Base-by-base conservation (phyloP, 169 alveolate species). In the Cryptosporidium sp. region DNA sequence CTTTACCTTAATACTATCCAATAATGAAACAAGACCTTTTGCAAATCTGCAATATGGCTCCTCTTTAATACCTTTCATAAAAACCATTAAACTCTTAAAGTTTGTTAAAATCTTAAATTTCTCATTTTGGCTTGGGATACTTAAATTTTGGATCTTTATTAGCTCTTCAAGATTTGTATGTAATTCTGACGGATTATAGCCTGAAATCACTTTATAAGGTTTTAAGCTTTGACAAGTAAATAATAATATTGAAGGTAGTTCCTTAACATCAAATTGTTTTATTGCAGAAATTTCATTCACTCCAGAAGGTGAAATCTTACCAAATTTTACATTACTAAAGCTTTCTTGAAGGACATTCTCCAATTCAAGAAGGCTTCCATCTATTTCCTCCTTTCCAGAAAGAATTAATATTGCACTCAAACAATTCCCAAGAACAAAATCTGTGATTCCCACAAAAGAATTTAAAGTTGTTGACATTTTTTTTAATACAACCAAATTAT, bases 21-120 rank as follows among this genome's bases (percentile, higher is more conserved):
- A 75, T 73, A 93, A 75, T n/a, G 91, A 92, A 70, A 95, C 93
- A 18, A 95, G 87, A 26, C 85, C 85, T 42, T 93, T 70, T 53
- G 96, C 75, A 91, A 95, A 95, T 42, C 94, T 93, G 69, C 97
- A 95, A 73, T 86, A 91, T 9, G 97, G 97, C 16, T 92, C 93
- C 45, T 94, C 91, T 12, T 95, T 94, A 2, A 93, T 91, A 29
- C 97, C 97, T 68, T 95, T 95, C 92, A 94, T 94, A 65, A 95
- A 95, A 26, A 92, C 84, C 35, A 91, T 70, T n/a, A 92, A 72
- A 10, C 92, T 92, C 18, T 92, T 75, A 37, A 80, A 80, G 5
- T 80, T 62, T 21, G 80, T 33, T 26, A 80, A 35, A 39, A 80
- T 61, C 70, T 44, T 80, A 35, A 62, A 61, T 21, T 62, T 80